A percentile compares a stretch with the other conserved stretches of the same genome.
Conservation (phyloP, 192 early-diverging fungal genomes). For the Ambispora gerdemannii region DNA sequence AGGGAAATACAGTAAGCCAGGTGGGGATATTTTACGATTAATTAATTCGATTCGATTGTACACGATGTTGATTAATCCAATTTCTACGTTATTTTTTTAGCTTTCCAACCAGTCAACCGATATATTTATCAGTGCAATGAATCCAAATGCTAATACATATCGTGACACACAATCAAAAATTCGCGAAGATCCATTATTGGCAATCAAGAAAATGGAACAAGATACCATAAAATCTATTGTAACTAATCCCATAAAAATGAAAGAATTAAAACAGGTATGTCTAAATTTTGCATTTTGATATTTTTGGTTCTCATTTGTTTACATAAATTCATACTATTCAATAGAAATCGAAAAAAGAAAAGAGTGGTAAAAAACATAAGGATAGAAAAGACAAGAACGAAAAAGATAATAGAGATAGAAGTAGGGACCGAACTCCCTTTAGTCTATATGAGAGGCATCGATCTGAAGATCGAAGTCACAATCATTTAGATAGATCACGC, state of each 20-base stretch:
- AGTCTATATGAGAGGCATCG: background rate
- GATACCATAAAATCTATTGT: conserved; percentile 56
- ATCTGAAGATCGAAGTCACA: background rate
- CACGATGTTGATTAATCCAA: conserved; percentile 25
- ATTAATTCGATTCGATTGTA: too few relatives aligned
- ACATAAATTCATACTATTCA: background rate
- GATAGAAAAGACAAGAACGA: background rate
- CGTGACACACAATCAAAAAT: conserved; percentile 81
- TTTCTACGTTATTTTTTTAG: background rate
- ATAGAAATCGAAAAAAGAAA: background rate
- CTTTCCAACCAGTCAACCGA: conserved; percentile 32
- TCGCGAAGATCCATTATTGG: conserved; percentile 87
- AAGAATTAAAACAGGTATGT: conserved; percentile 19
- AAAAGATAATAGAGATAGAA: background rate
- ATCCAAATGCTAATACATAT: conserved; percentile 72
- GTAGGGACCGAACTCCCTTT: background rate
- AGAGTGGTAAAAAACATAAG: background rate
- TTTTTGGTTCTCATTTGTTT: background rate
- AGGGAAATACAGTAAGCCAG: conserved; percentile 38
- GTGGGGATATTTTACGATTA: too few relatives aligned
- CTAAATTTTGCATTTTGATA: too few relatives aligned
- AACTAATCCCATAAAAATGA: conserved; percentile 24
- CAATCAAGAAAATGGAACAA: conserved; percentile 86
- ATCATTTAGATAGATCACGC: background rate
- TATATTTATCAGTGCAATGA: conserved; percentile 47